phyloP scores from a whole-genome alignment of 1,139 yeast genomes.

The Geotrichum macrosporum region DNA sequence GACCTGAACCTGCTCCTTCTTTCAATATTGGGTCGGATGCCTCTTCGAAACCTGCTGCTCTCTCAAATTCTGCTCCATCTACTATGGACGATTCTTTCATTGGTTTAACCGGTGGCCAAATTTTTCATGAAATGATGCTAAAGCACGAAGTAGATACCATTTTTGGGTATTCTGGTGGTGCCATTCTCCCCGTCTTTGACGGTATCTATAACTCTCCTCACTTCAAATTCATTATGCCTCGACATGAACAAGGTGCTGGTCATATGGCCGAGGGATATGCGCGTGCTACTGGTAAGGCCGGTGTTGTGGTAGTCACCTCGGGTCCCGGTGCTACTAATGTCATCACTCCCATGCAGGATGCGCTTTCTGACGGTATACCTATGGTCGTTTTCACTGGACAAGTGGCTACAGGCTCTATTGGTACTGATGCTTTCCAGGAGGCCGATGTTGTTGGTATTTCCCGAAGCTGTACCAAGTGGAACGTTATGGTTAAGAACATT shows the following conservation, averaged over 20 bases:
- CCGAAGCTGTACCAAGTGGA: conserved; percentile 97
- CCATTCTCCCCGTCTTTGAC: conserved; percentile 94
- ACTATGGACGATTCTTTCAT: conserved; percentile 49
- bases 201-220: conserved; percentile 90
- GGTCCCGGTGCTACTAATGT: conserved; percentile 99
- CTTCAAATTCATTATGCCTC: conserved; percentile 85
- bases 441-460: conserved; percentile 97
- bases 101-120: conserved; percentile 95
- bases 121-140: conserved; percentile 97
- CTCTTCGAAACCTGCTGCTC: conserved; percentile 7
- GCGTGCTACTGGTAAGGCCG: conserved; percentile 92
- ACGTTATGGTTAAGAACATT: conserved; percentile 93
- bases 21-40: conserved; percentile 34
- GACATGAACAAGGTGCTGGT: conserved; percentile 99
- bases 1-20: conserved; percentile 54
- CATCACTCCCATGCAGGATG: conserved; percentile 96
- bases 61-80: conserved; percentile 18
- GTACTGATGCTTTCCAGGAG: conserved; percentile 98
- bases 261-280: conserved; percentile 99
- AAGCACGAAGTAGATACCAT: conserved; percentile 93
- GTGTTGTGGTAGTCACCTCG: conserved; percentile 94
- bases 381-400: conserved; percentile 97
- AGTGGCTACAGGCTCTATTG: conserved; percentile 91
- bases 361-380: conserved; percentile 95
- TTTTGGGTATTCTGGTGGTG: conserved; percentile 97